These are phyloP conservation scores for Candida ortonii DNA, from an alignment of 805 yeast genomes.

Conservation along the genomic window DNA sequence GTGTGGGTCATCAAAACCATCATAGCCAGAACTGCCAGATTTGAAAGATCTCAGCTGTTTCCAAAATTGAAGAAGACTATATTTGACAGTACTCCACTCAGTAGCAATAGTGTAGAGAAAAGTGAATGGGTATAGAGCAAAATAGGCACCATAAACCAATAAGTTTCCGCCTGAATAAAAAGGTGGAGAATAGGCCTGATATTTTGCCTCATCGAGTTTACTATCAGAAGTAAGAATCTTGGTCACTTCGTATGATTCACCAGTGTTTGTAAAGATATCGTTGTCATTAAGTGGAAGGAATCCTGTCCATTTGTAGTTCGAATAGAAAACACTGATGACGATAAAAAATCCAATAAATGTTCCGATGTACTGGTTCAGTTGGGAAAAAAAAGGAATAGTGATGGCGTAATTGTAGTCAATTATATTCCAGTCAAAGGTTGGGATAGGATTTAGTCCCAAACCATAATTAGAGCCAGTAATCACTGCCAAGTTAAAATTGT, in stretches of 20 bases:
- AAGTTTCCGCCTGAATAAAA: slow-evolving; percentile 57
- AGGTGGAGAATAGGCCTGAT: slow-evolving; percentile 60
- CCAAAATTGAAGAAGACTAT: slow-evolving; percentile 19
- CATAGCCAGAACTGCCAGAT: slow-evolving; percentile 32
- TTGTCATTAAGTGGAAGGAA: slow-evolving; percentile 57
- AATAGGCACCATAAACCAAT: slow-evolving; percentile 57
- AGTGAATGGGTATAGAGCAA: slow-evolving; percentile 64
- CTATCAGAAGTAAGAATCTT: slow-evolving; percentile 42
- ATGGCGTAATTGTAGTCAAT: slow-evolving; percentile 58
- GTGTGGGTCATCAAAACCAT: slow-evolving; percentile 18
- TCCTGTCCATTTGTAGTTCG: slow-evolving; percentile 49
- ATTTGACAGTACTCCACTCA: slow-evolving; percentile 10
- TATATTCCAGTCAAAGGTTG: slow-evolving; percentile 67
- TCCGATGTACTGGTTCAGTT: slow-evolving; percentile 43
- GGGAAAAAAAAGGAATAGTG: slow-evolving; percentile 54
- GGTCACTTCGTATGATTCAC: slow-evolving; percentile 46
- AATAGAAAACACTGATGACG: slow-evolving; percentile 51
- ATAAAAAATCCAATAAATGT: slow-evolving; percentile 52
- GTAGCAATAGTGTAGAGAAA: slow-evolving; percentile 43
- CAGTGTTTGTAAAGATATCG: slow-evolving; percentile 50
- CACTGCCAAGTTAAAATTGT: slow-evolving; percentile 58
- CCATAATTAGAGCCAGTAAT: slow-evolving; percentile 63
- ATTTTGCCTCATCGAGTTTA: slow-evolving; percentile 45
- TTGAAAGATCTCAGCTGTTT: slow-evolving; percentile 36
- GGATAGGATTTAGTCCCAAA: slow-evolving; percentile 58